A percentile compares a stretch with the other conserved stretches of the same genome.
phyloP scores from a whole-genome alignment of 495 filamentous ascomycete species.

The Annulohypoxylon moriforme region DNA sequence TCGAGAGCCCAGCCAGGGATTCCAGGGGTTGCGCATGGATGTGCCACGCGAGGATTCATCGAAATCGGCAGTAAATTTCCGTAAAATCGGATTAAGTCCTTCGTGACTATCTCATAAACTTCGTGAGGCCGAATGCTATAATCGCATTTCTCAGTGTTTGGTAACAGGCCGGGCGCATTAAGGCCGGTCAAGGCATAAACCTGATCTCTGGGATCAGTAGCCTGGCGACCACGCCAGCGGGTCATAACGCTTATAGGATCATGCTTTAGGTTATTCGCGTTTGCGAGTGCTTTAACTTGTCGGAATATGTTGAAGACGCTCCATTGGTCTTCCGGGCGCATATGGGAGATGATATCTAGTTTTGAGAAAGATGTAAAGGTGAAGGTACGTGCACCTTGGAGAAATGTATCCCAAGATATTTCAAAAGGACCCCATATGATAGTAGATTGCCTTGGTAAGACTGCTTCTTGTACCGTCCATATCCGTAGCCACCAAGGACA shows the following conservation, averaged over 20 bases:
- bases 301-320: neutral
- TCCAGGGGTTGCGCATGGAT: neutral
- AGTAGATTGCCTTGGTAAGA: neutral
- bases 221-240: neutral
- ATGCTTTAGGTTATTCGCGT: neutral
- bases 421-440: neutral
- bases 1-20: neutral
- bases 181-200: neutral
- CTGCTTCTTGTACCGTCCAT: neutral
- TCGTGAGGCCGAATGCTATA: neutral
- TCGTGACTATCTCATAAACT: neutral
- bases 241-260: neutral
- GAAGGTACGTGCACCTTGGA: neutral
- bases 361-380: neutral
- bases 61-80: neutral
- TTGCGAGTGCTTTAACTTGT: neutral
- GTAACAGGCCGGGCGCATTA: neutral
- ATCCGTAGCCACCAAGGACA: neutral
- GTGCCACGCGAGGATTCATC: neutral
- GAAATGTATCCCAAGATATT: neutral
- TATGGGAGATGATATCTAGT: neutral
- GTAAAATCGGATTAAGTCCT: neutral
- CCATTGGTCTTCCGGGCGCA: neutral
- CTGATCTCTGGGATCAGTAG: neutral
- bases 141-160: neutral